Conservation (phyloP, 208 protist species). For the Wallacemonas sp. region DNA sequence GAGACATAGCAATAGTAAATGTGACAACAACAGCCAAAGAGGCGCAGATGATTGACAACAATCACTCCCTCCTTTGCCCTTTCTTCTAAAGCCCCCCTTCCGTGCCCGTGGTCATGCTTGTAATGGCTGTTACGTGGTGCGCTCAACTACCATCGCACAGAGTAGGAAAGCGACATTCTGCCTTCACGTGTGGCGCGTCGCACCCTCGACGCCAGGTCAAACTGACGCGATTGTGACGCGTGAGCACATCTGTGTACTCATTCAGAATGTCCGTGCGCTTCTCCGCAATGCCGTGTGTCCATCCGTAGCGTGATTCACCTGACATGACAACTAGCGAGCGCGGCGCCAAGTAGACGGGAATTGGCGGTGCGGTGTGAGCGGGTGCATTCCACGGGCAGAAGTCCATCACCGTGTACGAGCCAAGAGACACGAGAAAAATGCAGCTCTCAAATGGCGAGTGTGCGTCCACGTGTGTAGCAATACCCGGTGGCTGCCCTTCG, state of each 20-base stretch:
- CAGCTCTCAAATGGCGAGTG: conserved; percentile 62
- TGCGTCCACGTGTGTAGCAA: conserved; percentile 77
- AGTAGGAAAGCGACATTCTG: conserved; percentile 40
- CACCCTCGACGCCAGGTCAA: conserved; percentile 73
- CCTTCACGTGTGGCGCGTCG: conserved; percentile 32
- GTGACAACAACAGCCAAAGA: too few species aligned
- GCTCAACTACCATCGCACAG: conserved; percentile 68
- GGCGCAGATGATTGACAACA: too few species aligned
- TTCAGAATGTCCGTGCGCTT: conserved; percentile 64
- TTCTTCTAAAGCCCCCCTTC: too few species aligned
- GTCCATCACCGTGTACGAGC: conserved; percentile 82
- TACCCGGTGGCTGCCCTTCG: conserved; percentile 41
- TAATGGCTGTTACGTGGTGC: too few species aligned
- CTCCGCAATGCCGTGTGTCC: conserved; percentile 79
- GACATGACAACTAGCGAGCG: conserved; percentile 65
- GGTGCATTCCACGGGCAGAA: conserved; percentile 50
- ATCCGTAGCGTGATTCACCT: conserved; percentile 67
- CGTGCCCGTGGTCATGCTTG: too few species aligned
- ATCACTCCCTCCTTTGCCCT: too few species aligned
- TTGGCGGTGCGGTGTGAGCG: conserved; percentile 23
- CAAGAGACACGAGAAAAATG: conserved; percentile 72
- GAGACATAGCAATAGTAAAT: too few species aligned
- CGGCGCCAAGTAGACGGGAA: conserved; percentile 48
- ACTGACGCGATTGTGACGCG: conserved; percentile 55
- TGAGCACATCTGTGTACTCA: conserved; percentile 45